Percentiles rank a stretch among this genome's conserved stretches.
phyloP scores from a whole-genome alignment of 2,329 filamentous ascomycete species.

The Ophiostoma piceae region DNA sequence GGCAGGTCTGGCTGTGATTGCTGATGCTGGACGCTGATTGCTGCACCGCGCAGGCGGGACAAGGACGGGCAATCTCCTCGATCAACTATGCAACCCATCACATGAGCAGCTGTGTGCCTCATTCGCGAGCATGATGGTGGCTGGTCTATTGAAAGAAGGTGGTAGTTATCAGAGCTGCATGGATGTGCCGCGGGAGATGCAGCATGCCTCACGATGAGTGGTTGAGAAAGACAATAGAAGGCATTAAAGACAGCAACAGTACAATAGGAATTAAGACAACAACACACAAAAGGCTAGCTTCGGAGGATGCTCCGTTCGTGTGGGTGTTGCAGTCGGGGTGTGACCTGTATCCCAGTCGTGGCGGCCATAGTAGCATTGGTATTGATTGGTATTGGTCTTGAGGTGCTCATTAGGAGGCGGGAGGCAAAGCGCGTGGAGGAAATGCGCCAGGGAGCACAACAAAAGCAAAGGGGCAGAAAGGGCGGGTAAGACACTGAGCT shows the following conservation, averaged over 20 bases:
- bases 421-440: slow-evolving; percentile 1
- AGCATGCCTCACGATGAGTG: neutral
- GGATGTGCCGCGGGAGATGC: slow-evolving; percentile 12
- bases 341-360: neutral
- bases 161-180: neutral
- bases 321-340: neutral
- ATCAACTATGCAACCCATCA: neutral
- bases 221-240: neutral
- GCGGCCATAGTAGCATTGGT: neutral
- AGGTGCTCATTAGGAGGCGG: neutral
- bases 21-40: neutral
- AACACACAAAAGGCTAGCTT: neutral
- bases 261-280: neutral
- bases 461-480: neutral
- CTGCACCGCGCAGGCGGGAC: neutral
- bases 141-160: neutral
- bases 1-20: neutral
- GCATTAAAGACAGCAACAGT: neutral
- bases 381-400: neutral
- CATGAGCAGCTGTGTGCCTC: neutral
- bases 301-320: neutral
- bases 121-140: neutral
- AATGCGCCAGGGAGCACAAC: neutral
- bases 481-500: neutral
- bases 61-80: neutral